Evolutionary conservation across 176 grass and related monocot genomes (phyloP).

Genomic region (Oryza punctata): DNA sequence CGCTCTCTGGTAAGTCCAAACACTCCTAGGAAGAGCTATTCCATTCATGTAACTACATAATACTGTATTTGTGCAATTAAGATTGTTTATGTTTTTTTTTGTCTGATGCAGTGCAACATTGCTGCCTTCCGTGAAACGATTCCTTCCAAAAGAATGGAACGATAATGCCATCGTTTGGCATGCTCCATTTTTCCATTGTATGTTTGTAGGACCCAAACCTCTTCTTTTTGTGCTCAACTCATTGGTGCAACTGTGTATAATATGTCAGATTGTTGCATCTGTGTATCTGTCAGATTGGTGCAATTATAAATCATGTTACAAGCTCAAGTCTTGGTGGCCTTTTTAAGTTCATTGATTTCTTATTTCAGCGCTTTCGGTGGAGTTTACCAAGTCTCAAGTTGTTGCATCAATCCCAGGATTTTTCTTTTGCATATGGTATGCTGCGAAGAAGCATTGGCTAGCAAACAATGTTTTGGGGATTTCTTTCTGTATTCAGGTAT

Average conservation of each 20-base stretch:
- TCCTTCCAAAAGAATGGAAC: constrained; percentile 84
- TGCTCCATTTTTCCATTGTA: constrained; percentile 72
- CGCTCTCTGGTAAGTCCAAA: constrained; percentile 66
- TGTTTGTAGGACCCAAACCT: not conserved
- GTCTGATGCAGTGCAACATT: constrained; percentile 68
- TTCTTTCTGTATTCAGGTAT: constrained; percentile 96
- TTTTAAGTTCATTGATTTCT: constrained; percentile 28
- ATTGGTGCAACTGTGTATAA: not conserved
- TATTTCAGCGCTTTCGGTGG: constrained; percentile 82
- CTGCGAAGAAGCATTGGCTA: constrained; percentile 84
- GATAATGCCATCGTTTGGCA: constrained; percentile 57
- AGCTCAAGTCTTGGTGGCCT: not conserved
- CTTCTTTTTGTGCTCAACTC: not conserved
- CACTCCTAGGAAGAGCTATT: not conserved
- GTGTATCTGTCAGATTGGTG: not conserved
- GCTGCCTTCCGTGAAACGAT: constrained; percentile 71
- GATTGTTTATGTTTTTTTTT: not conserved
- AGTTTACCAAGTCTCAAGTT: constrained; percentile 93
- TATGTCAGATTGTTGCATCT: not conserved
- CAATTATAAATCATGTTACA: not conserved
- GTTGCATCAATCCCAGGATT: constrained; percentile 84
- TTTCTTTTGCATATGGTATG: constrained; percentile 94
- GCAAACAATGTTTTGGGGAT: constrained; percentile 94
- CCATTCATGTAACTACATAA: not conserved
- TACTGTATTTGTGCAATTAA: not conserved